Conservation (phyloP, 2,329 filamentous ascomycete genomes). For the Diaporthe australafricana region DNA sequence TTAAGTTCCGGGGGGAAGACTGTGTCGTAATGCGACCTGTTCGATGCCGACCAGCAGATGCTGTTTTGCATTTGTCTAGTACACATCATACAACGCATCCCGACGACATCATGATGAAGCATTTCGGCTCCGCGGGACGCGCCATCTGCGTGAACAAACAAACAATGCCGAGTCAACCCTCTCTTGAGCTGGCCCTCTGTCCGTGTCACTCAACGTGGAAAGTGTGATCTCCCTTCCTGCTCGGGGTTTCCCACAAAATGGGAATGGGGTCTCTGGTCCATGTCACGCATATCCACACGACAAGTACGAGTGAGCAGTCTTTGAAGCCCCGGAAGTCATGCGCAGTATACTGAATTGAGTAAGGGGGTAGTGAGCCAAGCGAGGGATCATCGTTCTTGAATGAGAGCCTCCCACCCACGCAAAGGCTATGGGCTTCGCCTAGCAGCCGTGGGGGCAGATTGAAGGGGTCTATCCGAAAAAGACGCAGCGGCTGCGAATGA, state of each 20-base stretch:
- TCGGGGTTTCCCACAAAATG: background rate
- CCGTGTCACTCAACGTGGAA: background rate
- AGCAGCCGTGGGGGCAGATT: background rate
- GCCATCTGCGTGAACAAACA: background rate
- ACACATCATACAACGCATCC: background rate
- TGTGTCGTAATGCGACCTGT: background rate
- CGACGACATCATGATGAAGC: background rate
- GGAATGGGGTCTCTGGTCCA: background rate
- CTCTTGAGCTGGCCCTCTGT: background rate
- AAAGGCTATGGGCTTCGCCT: background rate
- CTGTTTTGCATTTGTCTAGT: background rate
- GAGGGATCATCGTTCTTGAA: background rate
- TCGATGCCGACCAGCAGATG: background rate
- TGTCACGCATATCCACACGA: slow-evolving; percentile 6
- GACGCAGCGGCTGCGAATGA: background rate
- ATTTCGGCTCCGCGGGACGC: background rate
- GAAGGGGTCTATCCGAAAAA: background rate
- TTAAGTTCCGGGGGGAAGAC: background rate
- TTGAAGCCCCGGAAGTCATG: background rate
- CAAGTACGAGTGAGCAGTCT: background rate
- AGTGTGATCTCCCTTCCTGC: background rate
- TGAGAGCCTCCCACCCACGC: background rate
- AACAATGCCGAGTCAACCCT: slow-evolving; percentile 16
- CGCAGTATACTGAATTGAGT: background rate
- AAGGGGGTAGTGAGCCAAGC: background rate